These are phyloP conservation scores for Miscanthus sacchariflorus DNA, from an alignment of 202 grass and related monocot genomes.

Conservation along the genomic window DNA sequence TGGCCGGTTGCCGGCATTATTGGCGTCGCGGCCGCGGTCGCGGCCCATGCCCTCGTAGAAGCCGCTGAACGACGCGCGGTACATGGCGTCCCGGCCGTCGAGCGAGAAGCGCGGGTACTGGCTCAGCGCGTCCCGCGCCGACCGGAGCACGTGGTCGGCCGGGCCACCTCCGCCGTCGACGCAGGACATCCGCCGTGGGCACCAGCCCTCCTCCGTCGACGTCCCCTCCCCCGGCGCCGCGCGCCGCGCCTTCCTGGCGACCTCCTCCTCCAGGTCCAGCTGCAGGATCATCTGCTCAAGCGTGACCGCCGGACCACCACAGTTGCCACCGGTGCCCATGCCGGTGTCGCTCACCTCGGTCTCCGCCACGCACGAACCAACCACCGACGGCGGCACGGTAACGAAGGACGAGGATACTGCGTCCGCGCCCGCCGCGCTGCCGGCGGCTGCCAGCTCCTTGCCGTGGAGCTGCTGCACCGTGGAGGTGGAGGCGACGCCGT, in stretches of 20 bases:
- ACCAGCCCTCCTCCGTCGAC: slow-evolving; percentile 18
- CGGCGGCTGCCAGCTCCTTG: neutral
- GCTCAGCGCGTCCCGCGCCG: slow-evolving; percentile 73
- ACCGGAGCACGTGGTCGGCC: slow-evolving; percentile 77
- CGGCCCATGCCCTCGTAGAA: slow-evolving; percentile 40
- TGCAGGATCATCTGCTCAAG: slow-evolving; percentile 98
- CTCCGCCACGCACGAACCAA: slow-evolving; percentile 60
- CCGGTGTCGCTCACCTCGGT: slow-evolving; percentile 31
- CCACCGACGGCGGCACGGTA: slow-evolving; percentile 45
- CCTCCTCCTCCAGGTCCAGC: slow-evolving; percentile 86
- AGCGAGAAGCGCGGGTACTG: slow-evolving; percentile 96
- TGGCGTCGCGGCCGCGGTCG: neutral
- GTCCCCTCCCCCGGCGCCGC: slow-evolving; percentile 13
- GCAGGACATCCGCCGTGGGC: slow-evolving; percentile 83
- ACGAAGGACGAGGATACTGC: slow-evolving; percentile 51
- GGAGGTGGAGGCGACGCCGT: slow-evolving; percentile 72
- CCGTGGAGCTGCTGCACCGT: slow-evolving; percentile 63
- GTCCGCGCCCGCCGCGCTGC: neutral
- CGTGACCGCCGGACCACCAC: slow-evolving; percentile 27
- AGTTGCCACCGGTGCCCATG: neutral
- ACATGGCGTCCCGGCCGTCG: slow-evolving; percentile 93
- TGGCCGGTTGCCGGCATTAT: neutral
- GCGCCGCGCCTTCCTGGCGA: slow-evolving; percentile 52
- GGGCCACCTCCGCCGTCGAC: slow-evolving; percentile 52
- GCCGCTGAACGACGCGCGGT: slow-evolving; percentile 72